Base-by-base conservation (phyloP, 306 rosid genomes). In the Canavalia gladiata region DNA sequence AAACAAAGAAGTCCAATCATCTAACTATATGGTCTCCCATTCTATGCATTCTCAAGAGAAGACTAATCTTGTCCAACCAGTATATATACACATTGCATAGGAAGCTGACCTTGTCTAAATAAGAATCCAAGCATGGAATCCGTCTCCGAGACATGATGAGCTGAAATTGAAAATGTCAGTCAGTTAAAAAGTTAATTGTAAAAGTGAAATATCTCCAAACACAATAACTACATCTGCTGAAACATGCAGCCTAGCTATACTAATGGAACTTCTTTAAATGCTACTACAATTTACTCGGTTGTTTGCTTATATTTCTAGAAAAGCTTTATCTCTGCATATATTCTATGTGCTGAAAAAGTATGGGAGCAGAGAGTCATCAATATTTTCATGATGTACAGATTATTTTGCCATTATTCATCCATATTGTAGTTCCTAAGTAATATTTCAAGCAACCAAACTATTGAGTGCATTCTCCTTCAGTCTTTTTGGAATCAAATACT, bases 51-150 rank as follows among this genome's bases (percentile, higher is more conserved):
- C 73, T 11, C 59, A 28, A 74, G 37, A 79, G 70, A 70, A 70
- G 42, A 56, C 50, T 46, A 18, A 56, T 64, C 64, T 52, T 34
- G 68, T 72, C 9, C 46, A 10, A 31, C 25, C 25, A 18, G 25
- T 18, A 29, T 9, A 75, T 45, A 68, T 49, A 80, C 28, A 34
- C 34, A 71, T 35, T 10, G 65, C 8, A 51, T 34, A 68, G 33
- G 50, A 75, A 59, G 68, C 90, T 63, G 28, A 92, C 98, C 99
- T 93, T 95, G 84, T 95, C 99, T 81, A 93, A 85, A 83, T 90
- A 93, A 77, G 97, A 95, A 89, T 93, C 99, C 95, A 93, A 86
- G 91, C 99, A 91, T 81, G 99, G 98, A 78, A 91, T 93, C 59
- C 97, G 88, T 85, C 98, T 86, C 65, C 98, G 89, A 62, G 98